Base-by-base conservation (phyloP, 495 filamentous ascomycete species). In the Aspergillus kassunensis region DNA sequence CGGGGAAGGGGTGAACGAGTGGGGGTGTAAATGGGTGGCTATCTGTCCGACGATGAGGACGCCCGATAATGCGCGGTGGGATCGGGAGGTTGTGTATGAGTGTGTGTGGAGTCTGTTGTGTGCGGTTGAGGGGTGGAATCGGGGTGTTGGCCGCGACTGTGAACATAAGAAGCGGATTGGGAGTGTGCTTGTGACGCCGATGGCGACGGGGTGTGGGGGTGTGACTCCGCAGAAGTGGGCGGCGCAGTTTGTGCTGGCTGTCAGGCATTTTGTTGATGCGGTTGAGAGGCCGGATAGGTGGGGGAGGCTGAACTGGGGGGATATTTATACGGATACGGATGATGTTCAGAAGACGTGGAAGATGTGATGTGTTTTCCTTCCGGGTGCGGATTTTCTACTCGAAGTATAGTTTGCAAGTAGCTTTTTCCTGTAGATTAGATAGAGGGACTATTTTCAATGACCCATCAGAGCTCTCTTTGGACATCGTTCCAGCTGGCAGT, bases 381-480 rank as follows among this genome's bases (percentile, higher is more conserved):
- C n/a, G n/a, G n/a, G n/a, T n/a, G n/a, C n/a, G n/a, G n/a, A n/a
- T n/a, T n/a, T n/a, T n/a, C n/a, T n/a, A n/a, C n/a, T n/a, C n/a
- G n/a, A n/a, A n/a, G n/a, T n/a, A n/a, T n/a, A n/a, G n/a, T n/a
- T n/a, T n/a, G n/a, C n/a, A n/a, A n/a, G n/a, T n/a, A n/a, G n/a
- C n/a, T n/a, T n/a, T n/a, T n/a, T n/a, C n/a, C n/a, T n/a, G n/a
- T n/a, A n/a, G n/a, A n/a, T n/a, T n/a, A n/a, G n/a, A n/a, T n/a
- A n/a, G n/a, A n/a, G n/a, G n/a, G n/a, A 21, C n/a, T 16, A 16
- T 16, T 9, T 31, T 18, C n/a, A 42, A 2, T 6, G 44, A 56
- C 63, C 68, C 61, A 72, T 76, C 72, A 74, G 72, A 71, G 72
- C 72, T 76, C 72, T 76, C 72, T 76, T 76, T 74, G 69, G 59